Evolutionary conservation across 148 eudicot species (phyloP), one percentile per base, ranked within the genome.

Genomic region (Persicaria maculosa): DNA sequence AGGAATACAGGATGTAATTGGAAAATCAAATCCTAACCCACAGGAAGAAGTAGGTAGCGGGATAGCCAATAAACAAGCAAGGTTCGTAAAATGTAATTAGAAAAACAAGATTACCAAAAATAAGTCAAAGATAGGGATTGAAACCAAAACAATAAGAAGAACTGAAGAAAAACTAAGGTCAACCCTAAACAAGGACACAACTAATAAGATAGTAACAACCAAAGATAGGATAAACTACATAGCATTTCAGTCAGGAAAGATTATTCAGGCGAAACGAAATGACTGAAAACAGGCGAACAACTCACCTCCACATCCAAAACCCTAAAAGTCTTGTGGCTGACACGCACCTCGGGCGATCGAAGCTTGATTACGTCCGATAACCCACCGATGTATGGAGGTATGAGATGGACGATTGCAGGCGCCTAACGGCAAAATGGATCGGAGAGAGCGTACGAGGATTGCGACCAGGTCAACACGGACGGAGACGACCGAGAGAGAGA

Each of bases 341-440:
- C 69, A 64, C 69, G 44, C 43, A 64, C 69, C 69, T 64, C 31
- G 9, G 14, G 3, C 69, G n/a, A 64, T 25, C 69, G 22, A 64
- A 52, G 57, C 57, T 52, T 52, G 12, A 52, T 16, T 16, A 52
- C 57, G 16, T 64, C 44, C 6, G 36, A 61, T 2, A 19, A 17
- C 31, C 22, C 40, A 3, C 69, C 12, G 16, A 40, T 40, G 19
- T 10, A 10, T 14, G 69, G 69, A 64, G 31, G 4, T 64, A 8
- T 40, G 22, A 64, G 36, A 40, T 40, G 69, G 44, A 64, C 44
- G 44, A 64, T 62, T 20, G 43, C 44, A 7, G 68, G 15, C 44
- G 14, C 44, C 44, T 9, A 62, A 7, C 31, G 68, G 44, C 44
- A 12, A 25, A 43, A 8, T 62, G 4, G 68, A 62, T 40, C 68